These are phyloP conservation scores for Przewalskia tangutica DNA, from an alignment of 257 asterid species.

Conservation along the genomic window DNA sequence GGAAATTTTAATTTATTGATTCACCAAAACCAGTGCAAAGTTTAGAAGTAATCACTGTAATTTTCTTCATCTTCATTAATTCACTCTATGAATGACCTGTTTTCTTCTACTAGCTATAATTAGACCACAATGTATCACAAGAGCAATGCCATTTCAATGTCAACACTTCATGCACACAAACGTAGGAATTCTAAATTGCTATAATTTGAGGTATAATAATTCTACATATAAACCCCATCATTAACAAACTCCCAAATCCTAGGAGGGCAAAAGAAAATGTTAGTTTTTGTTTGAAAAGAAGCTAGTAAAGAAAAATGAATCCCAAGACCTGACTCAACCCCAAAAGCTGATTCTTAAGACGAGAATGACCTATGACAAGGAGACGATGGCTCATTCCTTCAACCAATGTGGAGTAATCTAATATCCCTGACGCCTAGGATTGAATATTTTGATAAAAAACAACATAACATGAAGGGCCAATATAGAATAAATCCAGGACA, in stretches of 20 bases:
- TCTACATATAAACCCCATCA: neutral
- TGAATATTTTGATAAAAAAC: neutral
- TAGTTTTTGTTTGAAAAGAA: neutral
- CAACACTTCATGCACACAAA: no score
- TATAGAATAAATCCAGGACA: neutral
- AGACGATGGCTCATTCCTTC: neutral
- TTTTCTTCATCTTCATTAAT: no score
- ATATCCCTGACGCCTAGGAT: neutral
- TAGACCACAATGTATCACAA: no score
- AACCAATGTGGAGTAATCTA: neutral
- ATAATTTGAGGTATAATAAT: no score
- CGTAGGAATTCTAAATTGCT: no score
- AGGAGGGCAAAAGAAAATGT: neutral
- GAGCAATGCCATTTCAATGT: no score
- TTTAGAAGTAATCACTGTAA: no score
- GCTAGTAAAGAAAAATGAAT: no score
- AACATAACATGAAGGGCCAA: neutral
- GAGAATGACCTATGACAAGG: neutral
- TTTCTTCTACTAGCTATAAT: no score
- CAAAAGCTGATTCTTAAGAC: neutral
- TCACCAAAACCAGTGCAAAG: no score
- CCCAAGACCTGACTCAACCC: neutral
- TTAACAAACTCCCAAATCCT: neutral
- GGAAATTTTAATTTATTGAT: no score
- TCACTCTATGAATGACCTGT: no score